phyloP scores from a whole-genome alignment of 1,139 yeast genomes.

The Scheffersomyces illinoinensis region DNA sequence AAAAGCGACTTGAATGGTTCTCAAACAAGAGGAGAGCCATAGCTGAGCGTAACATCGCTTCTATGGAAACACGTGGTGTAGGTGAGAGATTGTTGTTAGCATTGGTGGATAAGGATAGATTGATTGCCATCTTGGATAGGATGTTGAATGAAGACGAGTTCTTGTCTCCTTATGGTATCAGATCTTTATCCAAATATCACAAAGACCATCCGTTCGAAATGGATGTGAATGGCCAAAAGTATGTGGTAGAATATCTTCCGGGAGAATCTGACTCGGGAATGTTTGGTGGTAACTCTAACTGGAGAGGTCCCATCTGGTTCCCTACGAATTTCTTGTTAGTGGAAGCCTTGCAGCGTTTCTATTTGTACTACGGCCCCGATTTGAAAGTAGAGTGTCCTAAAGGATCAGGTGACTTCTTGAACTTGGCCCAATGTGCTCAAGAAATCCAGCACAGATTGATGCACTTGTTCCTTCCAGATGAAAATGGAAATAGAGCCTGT shows the following conservation, averaged over 20 bases:
- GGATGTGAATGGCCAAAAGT: conserved; percentile 80
- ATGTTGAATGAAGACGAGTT: conserved; percentile 91
- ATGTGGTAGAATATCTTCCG: conserved; percentile 77
- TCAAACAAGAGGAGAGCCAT: conserved; percentile 68
- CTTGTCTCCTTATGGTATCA: conserved; percentile 81
- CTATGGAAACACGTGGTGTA: conserved; percentile 82
- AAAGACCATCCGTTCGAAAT: conserved; percentile 83
- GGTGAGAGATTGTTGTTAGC: conserved; percentile 84
- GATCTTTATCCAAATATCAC: conserved; percentile 88
- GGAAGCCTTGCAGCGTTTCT: conserved; percentile 87
- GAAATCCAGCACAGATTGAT: conserved; percentile 87
- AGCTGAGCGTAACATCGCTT: conserved; percentile 87
- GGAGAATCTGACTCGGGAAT: conserved; percentile 94
- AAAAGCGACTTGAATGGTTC: conserved; percentile 86
- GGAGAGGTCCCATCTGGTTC: conserved; percentile 99
- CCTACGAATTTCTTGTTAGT: conserved; percentile 87
- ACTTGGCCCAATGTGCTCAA: conserved; percentile 91
- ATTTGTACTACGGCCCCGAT: conserved; percentile 84
- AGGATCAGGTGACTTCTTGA: conserved; percentile 78
- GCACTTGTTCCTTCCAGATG: conserved; percentile 74
- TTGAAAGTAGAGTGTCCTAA: conserved; percentile 89
- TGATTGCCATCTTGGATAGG: conserved; percentile 71
- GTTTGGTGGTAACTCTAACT: conserved; percentile 96
- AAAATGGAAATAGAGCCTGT: conserved; percentile 73
- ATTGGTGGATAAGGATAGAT: conserved; percentile 78